Percentiles rank a stretch among this genome's conserved stretches.
Evolutionary conservation across 768 basidiomycete genomes (phyloP).

Genomic region (Lactarius deliciosus): DNA sequence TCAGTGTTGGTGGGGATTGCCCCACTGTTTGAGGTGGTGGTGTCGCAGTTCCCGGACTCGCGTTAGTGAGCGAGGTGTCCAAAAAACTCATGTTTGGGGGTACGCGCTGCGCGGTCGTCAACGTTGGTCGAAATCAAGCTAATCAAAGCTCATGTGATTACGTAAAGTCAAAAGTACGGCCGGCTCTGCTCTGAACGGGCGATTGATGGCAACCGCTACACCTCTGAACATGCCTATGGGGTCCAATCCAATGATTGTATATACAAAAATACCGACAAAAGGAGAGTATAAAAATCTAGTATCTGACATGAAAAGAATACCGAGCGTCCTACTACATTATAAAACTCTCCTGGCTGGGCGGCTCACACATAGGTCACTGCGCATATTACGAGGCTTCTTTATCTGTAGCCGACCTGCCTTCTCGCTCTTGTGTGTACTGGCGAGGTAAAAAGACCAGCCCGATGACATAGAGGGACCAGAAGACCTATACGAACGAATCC

Average conservation of each 20-base stretch:
- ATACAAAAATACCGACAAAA: too few relatives aligned
- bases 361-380: background rate
- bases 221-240: too few relatives aligned
- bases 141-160: background rate
- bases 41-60: slow-evolving; percentile 18
- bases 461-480: slow-evolving; percentile 19
- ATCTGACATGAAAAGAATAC: background rate
- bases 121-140: background rate
- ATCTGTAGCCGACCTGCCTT: slow-evolving; percentile 14
- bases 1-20: slow-evolving; percentile 56
- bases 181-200: background rate
- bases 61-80: slow-evolving; percentile 17
- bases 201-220: background rate
- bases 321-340: background rate
- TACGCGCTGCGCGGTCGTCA: background rate
- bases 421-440: slow-evolving; percentile 20
- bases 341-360: background rate
- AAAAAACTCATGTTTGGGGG: slow-evolving; percentile 30
- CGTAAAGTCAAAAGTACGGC: background rate
- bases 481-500: slow-evolving; percentile 7
- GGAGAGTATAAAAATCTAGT: too few relatives aligned
- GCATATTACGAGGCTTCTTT: slow-evolving; percentile 6
- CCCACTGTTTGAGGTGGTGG: slow-evolving; percentile 33
- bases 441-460: slow-evolving; percentile 21
- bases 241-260: too few relatives aligned